Percentiles rank a stretch among this genome's conserved stretches.
phyloP scores from a whole-genome alignment of 805 yeast species.

The Cyberlindnera samutprakarnensis region DNA sequence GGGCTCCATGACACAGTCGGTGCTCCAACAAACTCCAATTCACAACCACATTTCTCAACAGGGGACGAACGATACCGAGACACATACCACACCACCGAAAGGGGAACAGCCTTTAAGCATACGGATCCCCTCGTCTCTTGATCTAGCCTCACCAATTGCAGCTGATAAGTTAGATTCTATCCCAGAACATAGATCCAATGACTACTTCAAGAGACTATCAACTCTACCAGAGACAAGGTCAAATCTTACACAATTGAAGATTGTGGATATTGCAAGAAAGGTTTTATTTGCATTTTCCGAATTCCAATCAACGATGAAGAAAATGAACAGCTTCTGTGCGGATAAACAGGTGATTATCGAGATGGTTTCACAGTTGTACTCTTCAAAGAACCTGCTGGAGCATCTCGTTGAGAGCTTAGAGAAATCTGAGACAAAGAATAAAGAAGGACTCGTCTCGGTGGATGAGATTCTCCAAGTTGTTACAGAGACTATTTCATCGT shows the following conservation, averaged over 20 bases:
- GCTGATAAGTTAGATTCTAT: constrained; percentile 10
- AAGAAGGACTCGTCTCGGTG: constrained; percentile 6
- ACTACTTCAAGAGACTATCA: constrained; percentile 58
- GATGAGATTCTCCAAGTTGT: constrained; percentile 12
- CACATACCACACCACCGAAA: too few relatives aligned
- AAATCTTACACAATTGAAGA: constrained; percentile 13
- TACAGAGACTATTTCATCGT: constrained; percentile 26
- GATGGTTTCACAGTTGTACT: constrained; percentile 42
- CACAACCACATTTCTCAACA: too few relatives aligned
- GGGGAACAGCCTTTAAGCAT: too few relatives aligned
- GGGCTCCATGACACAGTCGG: too few relatives aligned
- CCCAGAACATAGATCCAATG: constrained; percentile 46
- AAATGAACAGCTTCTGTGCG: constrained; percentile 49
- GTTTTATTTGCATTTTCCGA: constrained; percentile 57
- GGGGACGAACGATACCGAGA: too few relatives aligned
- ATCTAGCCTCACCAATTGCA: constrained; percentile 9
- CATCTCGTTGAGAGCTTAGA: constrained; percentile 51
- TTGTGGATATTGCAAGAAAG: constrained; percentile 48
- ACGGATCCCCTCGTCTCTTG: too few relatives aligned
- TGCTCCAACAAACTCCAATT: constrained; percentile 3
- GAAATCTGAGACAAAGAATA: constrained; percentile 28
- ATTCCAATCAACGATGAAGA: constrained; percentile 50
- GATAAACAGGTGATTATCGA: constrained; percentile 48
- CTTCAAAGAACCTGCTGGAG: constrained; percentile 49
- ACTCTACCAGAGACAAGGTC: constrained; percentile 46